Conservation (phyloP, 805 yeast genomes). For the Schwanniomyces occidentalis region DNA sequence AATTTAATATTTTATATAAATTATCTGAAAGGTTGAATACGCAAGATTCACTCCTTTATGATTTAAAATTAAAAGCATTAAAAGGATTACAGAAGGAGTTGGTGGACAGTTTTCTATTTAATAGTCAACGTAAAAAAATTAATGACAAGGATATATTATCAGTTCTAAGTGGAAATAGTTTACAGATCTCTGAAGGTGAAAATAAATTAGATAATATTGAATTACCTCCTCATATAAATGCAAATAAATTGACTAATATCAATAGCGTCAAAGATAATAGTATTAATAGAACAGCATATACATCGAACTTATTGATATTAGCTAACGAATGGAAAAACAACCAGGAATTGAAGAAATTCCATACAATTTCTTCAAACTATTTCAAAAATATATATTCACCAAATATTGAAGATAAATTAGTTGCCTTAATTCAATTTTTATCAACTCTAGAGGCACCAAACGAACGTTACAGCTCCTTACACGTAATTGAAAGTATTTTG, state of each 20-base stretch:
- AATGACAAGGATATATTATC: slow-evolving; percentile 13
- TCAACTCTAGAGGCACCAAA: slow-evolving; percentile 7
- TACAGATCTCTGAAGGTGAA: neutral
- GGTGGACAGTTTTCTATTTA: slow-evolving; percentile 13
- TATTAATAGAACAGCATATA: slow-evolving; percentile 8
- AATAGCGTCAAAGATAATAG: slow-evolving; percentile 2
- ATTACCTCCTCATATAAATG: slow-evolving; percentile 39
- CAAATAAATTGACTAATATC: slow-evolving; percentile 22
- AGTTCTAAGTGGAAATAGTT: slow-evolving; percentile 5
- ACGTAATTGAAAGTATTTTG: slow-evolving; percentile 13
- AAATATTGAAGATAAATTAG: slow-evolving; percentile 21
- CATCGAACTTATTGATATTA: slow-evolving; percentile 16
- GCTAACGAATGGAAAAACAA: slow-evolving; percentile 11
- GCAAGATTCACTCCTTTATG: slow-evolving; percentile 3
- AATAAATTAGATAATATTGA: slow-evolving; percentile 35
- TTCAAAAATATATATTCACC: slow-evolving; percentile 18
- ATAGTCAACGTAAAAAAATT: slow-evolving; percentile 2
- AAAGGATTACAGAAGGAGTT: slow-evolving; percentile 14
- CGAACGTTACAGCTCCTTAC: neutral
- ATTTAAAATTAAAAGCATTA: slow-evolving; percentile 11
- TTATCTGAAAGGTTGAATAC: slow-evolving; percentile 8
- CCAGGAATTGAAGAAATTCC: neutral
- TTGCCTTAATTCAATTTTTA: slow-evolving; percentile 9
- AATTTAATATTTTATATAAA: slow-evolving; percentile 22
- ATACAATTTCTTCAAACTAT: slow-evolving; percentile 6